phyloP scores from a whole-genome alignment of 176 grass and related monocot species.

The Typha latifolia region DNA sequence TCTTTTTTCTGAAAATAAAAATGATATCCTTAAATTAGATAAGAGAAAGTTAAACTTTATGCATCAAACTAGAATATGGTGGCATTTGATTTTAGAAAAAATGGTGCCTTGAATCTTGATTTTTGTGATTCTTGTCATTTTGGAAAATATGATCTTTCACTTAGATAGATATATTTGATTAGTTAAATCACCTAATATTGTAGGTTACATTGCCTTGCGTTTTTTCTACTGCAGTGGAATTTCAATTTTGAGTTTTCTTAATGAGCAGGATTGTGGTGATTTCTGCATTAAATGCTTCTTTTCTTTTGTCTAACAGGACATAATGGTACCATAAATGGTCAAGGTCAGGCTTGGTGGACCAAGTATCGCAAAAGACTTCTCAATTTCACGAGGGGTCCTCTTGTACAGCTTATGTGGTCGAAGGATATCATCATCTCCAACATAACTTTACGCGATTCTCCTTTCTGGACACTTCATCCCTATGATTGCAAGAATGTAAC shows the following conservation, averaged over 20 bases:
- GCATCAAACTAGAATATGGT: not conserved
- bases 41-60: not conserved
- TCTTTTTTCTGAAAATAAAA: not conserved
- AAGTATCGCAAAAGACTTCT: constrained; percentile 75
- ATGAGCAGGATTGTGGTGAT: not conserved
- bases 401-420: constrained; percentile 93
- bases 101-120: not conserved
- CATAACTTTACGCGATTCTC: constrained; percentile 71
- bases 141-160: not conserved
- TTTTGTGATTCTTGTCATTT: not conserved
- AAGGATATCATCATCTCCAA: constrained; percentile 82
- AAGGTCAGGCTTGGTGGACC: constrained; percentile 88
- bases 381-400: constrained; percentile 85
- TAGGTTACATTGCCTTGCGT: not conserved
- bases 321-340: constrained; percentile 93
- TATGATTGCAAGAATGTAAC: constrained; percentile 94
- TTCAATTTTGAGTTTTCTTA: not conserved
- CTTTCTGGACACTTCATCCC: constrained; percentile 94
- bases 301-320: constrained; percentile 51
- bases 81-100: not conserved
- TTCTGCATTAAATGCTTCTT: constrained; percentile 7
- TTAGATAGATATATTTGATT: not conserved
- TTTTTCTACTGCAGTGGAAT: not conserved
- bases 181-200: not conserved
- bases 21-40: no score